Conservation (phyloP, 2,329 filamentous ascomycete genomes). For the Fusarium sp. region DNA sequence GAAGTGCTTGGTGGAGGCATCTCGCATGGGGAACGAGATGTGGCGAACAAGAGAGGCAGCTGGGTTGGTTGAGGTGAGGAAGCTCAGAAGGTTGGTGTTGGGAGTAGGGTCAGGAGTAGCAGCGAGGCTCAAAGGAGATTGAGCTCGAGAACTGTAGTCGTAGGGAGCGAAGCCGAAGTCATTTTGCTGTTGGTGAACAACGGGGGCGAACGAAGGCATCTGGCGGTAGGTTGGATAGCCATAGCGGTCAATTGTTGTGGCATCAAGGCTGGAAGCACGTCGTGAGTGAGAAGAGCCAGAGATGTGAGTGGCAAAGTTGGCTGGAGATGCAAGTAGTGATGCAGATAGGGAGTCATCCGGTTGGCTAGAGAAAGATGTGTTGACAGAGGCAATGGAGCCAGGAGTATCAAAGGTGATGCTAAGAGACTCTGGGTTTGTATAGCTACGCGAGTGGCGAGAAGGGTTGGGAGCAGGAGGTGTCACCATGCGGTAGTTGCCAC, state of each 20-base stretch:
- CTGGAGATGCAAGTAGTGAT: slow-evolving; percentile 75
- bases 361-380: slow-evolving; percentile 55
- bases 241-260: slow-evolving; percentile 73
- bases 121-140: slow-evolving; percentile 57
- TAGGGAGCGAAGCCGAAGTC: slow-evolving; percentile 58
- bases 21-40: slow-evolving; percentile 75
- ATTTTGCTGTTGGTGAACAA: slow-evolving; percentile 38
- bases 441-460: slow-evolving; percentile 67
- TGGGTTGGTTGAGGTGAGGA: slow-evolving; percentile 83
- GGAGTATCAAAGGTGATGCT: slow-evolving; percentile 51
- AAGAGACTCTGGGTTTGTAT: slow-evolving; percentile 70
- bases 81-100: slow-evolving; percentile 78
- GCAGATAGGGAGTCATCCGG: slow-evolving; percentile 47
- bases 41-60: slow-evolving; percentile 84
- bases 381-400: slow-evolving; percentile 46
- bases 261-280: slow-evolving; percentile 76
- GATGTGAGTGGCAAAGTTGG: slow-evolving; percentile 62
- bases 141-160: slow-evolving; percentile 59
- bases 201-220: slow-evolving; percentile 63
- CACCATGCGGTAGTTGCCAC: slow-evolving; percentile 51
- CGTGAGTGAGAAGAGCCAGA: slow-evolving; percentile 52
- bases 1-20: slow-evolving; percentile 81
- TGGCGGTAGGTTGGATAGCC: slow-evolving; percentile 88
- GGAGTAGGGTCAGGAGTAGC: slow-evolving; percentile 59
- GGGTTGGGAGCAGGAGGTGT: slow-evolving; percentile 45